Evolutionary conservation across 2,329 filamentous ascomycete species (phyloP), one percentile per base, ranked within the genome.

Genomic region (Colletotrichum horii): DNA sequence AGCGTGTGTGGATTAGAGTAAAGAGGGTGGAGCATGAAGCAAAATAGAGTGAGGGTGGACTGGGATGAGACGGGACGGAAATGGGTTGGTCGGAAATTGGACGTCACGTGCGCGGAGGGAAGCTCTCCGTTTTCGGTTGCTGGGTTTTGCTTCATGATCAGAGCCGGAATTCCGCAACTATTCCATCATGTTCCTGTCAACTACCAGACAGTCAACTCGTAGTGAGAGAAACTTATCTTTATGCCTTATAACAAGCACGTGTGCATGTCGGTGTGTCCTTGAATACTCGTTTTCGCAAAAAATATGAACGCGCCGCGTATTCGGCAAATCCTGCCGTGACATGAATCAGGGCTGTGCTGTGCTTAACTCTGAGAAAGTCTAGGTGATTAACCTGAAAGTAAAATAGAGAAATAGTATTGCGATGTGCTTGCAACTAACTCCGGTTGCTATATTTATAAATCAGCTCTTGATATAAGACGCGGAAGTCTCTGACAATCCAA

Each of bases 11-110:
- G 71, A 60, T 66, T 64, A 19, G 5, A 26, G 16, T 24, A 34
- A 6, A 6, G 43, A 48, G n/a, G 2, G 66, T 61, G 56, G 67
- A 62, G 56, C 43, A 7, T 34, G 34, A 64, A 52, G 48, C 48
- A 65, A 52, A 70, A 65, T 66, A 70, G n/a, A 66, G 71, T 74
- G 66, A 55, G 64, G 48, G 66, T 66, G 48, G 66, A 28, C 43
- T 71, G 15, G 43, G 26, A 19, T 72, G 62, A 67, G 62, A 72
- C 55, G 61, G 71, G 68, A 75, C 34, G 66, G 66, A 74, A 28
- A 28, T 28, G 28, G 28, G 6, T 7, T 7, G 28, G 6, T 28
- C 34, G 66, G 66, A 74, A 7, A 74, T 70, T 70, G 71, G 66
- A 61, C 52, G 28, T 70, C 71, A 74, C 71, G 60, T 74, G 58